These are phyloP conservation scores for Vachellia collinsii DNA, from an alignment of 306 rosid species.

Conservation along the genomic window DNA sequence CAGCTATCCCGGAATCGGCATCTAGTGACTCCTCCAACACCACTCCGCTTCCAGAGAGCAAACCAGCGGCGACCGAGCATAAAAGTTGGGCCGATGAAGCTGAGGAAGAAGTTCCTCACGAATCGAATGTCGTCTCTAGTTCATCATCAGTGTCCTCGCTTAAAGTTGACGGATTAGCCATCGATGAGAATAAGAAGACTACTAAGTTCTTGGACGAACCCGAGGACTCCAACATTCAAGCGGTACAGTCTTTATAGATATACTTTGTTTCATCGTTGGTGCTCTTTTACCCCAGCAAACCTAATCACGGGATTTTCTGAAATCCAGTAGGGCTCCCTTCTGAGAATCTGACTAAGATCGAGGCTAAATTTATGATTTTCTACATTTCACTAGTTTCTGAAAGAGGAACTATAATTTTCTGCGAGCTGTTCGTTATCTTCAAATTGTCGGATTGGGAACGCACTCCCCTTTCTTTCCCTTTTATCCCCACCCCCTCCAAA, in stretches of 20 bases:
- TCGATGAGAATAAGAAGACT: slow-evolving; percentile 47
- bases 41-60: slow-evolving; percentile 8
- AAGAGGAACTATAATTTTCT: not conserved
- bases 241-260: slow-evolving; percentile 45
- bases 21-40: slow-evolving; percentile 2
- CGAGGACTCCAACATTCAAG: slow-evolving; percentile 70
- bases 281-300: not conserved
- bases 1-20: not conserved
- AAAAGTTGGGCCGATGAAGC: slow-evolving; percentile 69
- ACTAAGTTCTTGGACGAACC: slow-evolving; percentile 71
- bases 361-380: not conserved
- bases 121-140: slow-evolving; percentile 33
- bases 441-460: not conserved
- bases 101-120: slow-evolving; percentile 49
- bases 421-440: not conserved
- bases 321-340: not conserved
- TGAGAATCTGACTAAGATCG: not conserved
- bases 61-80: not conserved
- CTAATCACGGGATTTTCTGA: not conserved
- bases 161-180: slow-evolving; percentile 47
- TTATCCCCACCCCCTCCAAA: not conserved
- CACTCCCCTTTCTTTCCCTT: not conserved
- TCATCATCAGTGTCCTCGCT: slow-evolving; percentile 38
- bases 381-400: not conserved
- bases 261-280: not conserved